Evolutionary conservation across 441 rosid species (phyloP).

Genomic region (Hura crepitans): DNA sequence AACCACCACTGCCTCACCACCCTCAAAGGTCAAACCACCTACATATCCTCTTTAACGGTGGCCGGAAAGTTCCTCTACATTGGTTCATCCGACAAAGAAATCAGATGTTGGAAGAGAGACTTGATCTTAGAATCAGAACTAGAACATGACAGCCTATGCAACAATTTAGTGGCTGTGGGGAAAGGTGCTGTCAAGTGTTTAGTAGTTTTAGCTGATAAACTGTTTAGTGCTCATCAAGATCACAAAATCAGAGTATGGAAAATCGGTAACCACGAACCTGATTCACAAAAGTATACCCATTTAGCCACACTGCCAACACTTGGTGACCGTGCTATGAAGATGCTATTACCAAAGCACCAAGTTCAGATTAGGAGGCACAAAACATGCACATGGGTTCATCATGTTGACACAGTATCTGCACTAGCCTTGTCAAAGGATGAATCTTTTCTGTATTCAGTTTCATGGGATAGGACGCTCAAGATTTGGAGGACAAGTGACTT

Average conservation of each 20-base stretch:
- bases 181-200: slow-evolving; percentile 78
- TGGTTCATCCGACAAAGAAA: slow-evolving; percentile 61
- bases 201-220: slow-evolving; percentile 55
- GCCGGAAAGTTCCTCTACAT: slow-evolving; percentile 60
- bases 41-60: slow-evolving; percentile 57
- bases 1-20: slow-evolving; percentile 55
- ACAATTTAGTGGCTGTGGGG: slow-evolving; percentile 41
- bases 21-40: slow-evolving; percentile 53
- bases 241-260: slow-evolving; percentile 93
- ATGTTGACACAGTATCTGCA: slow-evolving; percentile 75
- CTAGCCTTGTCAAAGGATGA: slow-evolving; percentile 67
- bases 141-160: slow-evolving; percentile 29
- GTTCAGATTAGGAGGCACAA: slow-evolving; percentile 70
- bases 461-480: slow-evolving; percentile 91
- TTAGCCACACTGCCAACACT: slow-evolving; percentile 82
- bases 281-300: slow-evolving; percentile 41
- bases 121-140: slow-evolving; percentile 30
- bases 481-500: slow-evolving; percentile 79
- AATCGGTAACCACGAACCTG: slow-evolving; percentile 39
- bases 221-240: slow-evolving; percentile 91
- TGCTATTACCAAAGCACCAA: slow-evolving; percentile 58
- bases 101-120: slow-evolving; percentile 55
- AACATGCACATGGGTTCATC: slow-evolving; percentile 75
- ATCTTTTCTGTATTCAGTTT: slow-evolving; percentile 70
- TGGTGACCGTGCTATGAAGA: slow-evolving; percentile 58